A percentile compares a stretch with the other conserved stretches of the same genome.
Conservation (phyloP, 2,329 filamentous ascomycete species). For the Gaeumannomyces sp. region DNA sequence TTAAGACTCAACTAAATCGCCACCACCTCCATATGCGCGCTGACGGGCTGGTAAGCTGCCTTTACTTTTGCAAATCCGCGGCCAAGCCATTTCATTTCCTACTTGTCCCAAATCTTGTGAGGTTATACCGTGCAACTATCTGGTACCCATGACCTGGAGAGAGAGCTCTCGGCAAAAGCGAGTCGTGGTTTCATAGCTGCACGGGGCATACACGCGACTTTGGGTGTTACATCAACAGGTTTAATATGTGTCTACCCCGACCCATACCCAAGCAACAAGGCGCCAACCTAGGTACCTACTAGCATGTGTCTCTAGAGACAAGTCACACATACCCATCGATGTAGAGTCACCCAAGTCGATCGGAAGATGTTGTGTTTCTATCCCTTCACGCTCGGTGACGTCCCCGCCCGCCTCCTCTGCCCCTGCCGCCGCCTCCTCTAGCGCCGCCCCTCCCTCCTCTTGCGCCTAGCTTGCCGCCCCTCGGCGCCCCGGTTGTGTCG, state of each 20-base stretch:
- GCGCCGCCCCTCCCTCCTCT: conserved; percentile 24
- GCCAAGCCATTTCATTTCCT: neutral
- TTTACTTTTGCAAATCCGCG: too few species aligned
- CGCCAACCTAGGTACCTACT: too few species aligned
- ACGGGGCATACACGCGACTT: neutral
- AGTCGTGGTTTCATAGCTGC: neutral
- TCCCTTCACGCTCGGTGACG: conserved; percentile 15
- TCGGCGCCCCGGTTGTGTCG: conserved; percentile 29
- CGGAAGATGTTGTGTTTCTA: neutral
- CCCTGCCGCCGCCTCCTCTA: conserved; percentile 31
- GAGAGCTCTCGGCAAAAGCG: neutral
- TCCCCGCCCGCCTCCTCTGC: conserved; percentile 31
- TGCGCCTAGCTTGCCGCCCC: conserved; percentile 30
- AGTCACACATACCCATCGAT: too few species aligned
- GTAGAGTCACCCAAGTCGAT: too few species aligned
- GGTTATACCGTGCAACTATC: too few species aligned
- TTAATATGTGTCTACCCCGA: neutral
- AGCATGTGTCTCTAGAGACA: too few species aligned
- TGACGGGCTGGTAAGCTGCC: too few species aligned
- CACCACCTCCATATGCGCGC: too few species aligned
- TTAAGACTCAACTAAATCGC: neutral
- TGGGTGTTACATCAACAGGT: too few species aligned
- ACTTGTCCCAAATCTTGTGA: neutral
- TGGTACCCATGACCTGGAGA: too few species aligned
- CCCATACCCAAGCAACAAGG: too few species aligned